phyloP scores from a whole-genome alignment of 495 filamentous ascomycete genomes.

The Penicillium cataractarum region DNA sequence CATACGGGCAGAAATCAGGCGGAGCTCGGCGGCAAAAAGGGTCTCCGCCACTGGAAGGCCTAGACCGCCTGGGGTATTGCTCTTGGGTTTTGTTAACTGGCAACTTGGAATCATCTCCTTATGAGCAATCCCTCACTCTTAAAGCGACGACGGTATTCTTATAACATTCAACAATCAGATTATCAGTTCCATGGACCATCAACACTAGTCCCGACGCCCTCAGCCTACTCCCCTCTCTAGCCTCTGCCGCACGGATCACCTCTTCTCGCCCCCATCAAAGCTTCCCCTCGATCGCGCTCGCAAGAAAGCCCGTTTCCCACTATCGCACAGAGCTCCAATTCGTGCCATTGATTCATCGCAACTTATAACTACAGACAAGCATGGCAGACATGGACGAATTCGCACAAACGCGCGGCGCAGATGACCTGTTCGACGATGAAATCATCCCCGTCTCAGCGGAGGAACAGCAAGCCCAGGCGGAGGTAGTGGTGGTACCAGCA shows the following conservation, averaged over 20 bases:
- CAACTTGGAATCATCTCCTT: neutral
- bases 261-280: conserved; percentile 22
- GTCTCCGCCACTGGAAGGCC: neutral
- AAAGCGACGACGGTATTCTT: neutral
- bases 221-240: conserved; percentile 2
- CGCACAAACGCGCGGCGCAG: conserved; percentile 66
- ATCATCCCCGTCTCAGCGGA: conserved; percentile 61
- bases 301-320: neutral
- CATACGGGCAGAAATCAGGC: conserved; percentile 20
- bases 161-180: neutral
- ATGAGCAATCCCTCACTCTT: neutral
- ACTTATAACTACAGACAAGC: neutral
- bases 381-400: conserved; percentile 54
- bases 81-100: neutral
- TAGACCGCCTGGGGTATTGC: conserved; percentile 14
- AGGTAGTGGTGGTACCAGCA: conserved; percentile 22
- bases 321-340: neutral
- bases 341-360: neutral
- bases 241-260: conserved; percentile 31
- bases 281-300: conserved; percentile 29
- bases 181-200: neutral
- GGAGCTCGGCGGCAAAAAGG: conserved; percentile 13
- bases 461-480: conserved; percentile 35
- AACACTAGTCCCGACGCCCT: neutral
- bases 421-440: conserved; percentile 75